Evolutionary conservation across 2,329 filamentous ascomycete genomes (phyloP), one percentile per base, ranked within the genome.

Genomic region (Phaeosphaeriaceae sp.): DNA sequence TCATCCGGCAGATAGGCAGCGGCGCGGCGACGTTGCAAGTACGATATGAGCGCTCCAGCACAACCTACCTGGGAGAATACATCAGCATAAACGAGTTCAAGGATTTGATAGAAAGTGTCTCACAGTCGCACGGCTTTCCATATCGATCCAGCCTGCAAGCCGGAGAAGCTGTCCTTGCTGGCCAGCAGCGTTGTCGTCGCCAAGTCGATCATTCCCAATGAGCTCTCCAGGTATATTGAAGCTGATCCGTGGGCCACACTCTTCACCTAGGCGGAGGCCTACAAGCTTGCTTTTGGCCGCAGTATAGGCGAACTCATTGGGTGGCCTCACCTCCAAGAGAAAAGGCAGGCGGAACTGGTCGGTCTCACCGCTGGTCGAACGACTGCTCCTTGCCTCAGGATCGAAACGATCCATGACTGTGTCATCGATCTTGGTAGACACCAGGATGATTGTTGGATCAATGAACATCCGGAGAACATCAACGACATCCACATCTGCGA

Each of bases 1-100:
- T 90, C 87, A 26, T 86, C 85, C 1, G 88, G 86, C 2, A 90
- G 79, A 68, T 88, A 89, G 35, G 87, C 84, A 2, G 86, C 83
- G 42, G 88, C 85, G 71, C 85, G 85, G 66, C 88, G 85, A 53
- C 92, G 88, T 67, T 92, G 88, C 23, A 97, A 77, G 64, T 96
- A 92, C 5, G 86, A 85, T n/a, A 98, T 79, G 2, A 98, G 80
- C 24, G 94, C 94, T n/a, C 94, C 93, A 24, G 90, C 91, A 77
- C 95, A 98, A 2, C 92, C 91, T 49, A 97, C 82, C 81, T 89
- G 8, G 15, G 4, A 17, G 5, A 15, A 17, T n/a, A 56, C n/a
- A 4, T 9, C 56, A 55, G 6, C 52, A n/a, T 71, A 46, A 64
- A 55, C 26, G 42, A 57, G 48, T 21, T 30, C 40, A 0, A 19